Conservation (phyloP, 2,329 filamentous ascomycete species). For the Pseudopithomyces chartarum region DNA sequence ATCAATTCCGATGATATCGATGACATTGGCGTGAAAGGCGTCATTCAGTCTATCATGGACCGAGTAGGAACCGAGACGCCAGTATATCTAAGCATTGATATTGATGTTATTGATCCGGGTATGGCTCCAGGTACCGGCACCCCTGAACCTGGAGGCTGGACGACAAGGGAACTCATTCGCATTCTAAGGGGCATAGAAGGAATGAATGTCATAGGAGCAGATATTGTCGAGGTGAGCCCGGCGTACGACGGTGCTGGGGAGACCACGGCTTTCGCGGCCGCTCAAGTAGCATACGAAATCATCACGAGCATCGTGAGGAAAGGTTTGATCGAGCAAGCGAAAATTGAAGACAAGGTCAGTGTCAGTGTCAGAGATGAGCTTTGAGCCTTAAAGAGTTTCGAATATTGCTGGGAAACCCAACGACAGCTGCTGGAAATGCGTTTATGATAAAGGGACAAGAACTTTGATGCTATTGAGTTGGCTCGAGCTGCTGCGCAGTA, state of each 20-base stretch:
- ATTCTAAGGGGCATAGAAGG: conserved; percentile 81
- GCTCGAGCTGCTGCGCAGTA: not conserved
- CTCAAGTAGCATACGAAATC: conserved; percentile 86
- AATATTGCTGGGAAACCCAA: too few relatives aligned
- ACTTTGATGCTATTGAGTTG: not conserved
- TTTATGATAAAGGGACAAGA: not conserved
- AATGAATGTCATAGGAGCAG: conserved; percentile 84
- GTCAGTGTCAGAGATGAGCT: conserved; percentile 34
- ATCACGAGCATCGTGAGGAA: conserved; percentile 74
- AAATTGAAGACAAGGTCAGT: conserved; percentile 19
- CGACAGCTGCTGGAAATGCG: too few relatives aligned
- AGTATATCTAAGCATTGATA: conserved; percentile 81
- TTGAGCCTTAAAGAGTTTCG: conserved; percentile 4
- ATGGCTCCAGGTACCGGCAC: conserved; percentile 81
- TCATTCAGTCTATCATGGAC: conserved; percentile 72
- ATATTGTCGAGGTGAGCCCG: conserved; percentile 87
- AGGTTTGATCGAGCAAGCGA: conserved; percentile 50
- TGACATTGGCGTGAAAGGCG: conserved; percentile 72
- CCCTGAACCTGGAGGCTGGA: conserved; percentile 90
- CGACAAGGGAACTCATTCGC: conserved; percentile 81
- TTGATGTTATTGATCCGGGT: conserved; percentile 79
- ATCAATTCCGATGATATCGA: conserved; percentile 88
- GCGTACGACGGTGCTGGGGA: conserved; percentile 82
- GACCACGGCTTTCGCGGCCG: conserved; percentile 80
- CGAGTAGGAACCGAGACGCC: conserved; percentile 75